Conservation (phyloP, 352 stramenopile species). For the Phytophthora sp. region DNA sequence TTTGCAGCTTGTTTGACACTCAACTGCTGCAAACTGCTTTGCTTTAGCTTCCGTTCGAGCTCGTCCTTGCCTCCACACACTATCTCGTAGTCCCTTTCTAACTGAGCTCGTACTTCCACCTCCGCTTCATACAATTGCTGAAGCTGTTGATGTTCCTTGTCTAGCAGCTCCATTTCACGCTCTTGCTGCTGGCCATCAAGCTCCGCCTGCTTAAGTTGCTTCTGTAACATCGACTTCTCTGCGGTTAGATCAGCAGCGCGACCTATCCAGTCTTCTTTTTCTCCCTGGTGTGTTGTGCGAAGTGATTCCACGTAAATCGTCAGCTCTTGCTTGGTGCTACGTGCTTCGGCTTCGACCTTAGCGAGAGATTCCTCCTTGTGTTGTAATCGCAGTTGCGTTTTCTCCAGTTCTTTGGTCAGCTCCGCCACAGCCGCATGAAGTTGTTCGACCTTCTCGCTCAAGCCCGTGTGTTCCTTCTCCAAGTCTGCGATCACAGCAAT, state of each 20-base stretch:
- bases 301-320: conserved; percentile 43
- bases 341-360: conserved; percentile 41
- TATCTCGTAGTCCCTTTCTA: conserved; percentile 29
- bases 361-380: conserved; percentile 48
- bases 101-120: conserved; percentile 26
- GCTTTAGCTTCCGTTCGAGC: conserved; percentile 29
- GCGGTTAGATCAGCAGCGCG: conserved; percentile 65
- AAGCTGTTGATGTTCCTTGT: conserved; percentile 55
- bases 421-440: conserved; percentile 33
- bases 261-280: conserved; percentile 72
- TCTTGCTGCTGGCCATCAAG: conserved; percentile 33
- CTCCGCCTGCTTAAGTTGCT: conserved; percentile 54
- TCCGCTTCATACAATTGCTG: conserved; percentile 44
- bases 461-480: conserved; percentile 40
- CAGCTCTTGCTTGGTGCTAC: conserved; percentile 45
- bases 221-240: conserved; percentile 60
- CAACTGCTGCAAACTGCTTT: conserved; percentile 20
- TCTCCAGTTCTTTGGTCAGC: conserved; percentile 62
- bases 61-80: conserved; percentile 37
- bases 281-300: conserved; percentile 42
- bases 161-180: conserved; percentile 49
- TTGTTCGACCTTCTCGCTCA: conserved; percentile 41
- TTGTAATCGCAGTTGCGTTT: conserved; percentile 52
- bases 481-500: conserved; percentile 33
- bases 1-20: conserved; percentile 37